Evolutionary conservation across 2,329 filamentous ascomycete species (phyloP).

Genomic region (Fusarium sp.): DNA sequence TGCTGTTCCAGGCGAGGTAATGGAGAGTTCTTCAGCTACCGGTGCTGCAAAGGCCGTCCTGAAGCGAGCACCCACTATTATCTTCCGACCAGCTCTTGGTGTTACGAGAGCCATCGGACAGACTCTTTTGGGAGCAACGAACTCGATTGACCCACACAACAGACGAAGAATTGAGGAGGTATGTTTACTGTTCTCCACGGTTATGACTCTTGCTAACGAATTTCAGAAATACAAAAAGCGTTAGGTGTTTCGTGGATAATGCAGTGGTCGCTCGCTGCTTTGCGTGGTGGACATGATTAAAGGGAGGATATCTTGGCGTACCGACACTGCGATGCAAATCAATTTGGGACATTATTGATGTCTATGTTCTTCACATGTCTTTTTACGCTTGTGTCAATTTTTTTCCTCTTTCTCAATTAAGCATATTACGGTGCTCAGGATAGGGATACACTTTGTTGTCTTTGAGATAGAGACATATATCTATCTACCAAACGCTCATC

Average conservation of each 20-base stretch:
- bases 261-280: neutral
- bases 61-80: constrained; percentile 87
- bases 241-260: constrained; percentile 27
- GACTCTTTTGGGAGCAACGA: constrained; percentile 90
- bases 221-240: constrained; percentile 61
- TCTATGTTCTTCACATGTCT: constrained; percentile 9
- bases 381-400: constrained; percentile 9
- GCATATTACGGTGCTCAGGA: constrained; percentile 30
- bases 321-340: constrained; percentile 20
- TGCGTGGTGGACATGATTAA: constrained; percentile 10
- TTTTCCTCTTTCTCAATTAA: constrained; percentile 5
- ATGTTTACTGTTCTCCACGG: constrained; percentile 55
- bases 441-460: constrained; percentile 24
- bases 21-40: constrained; percentile 83
- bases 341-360: constrained; percentile 6
- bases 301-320: constrained; percentile 22
- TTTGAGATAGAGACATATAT: constrained; percentile 27
- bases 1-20: constrained; percentile 88
- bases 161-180: constrained; percentile 87
- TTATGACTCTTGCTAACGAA: constrained; percentile 17
- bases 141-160: constrained; percentile 86
- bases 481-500: constrained; percentile 4
- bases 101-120: constrained; percentile 89
- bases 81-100: constrained; percentile 89
- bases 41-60: constrained; percentile 82